A percentile compares a stretch with the other conserved stretches of the same genome.
Conservation (phyloP, 805 yeast genomes). For the Cyberlindnera americana region DNA sequence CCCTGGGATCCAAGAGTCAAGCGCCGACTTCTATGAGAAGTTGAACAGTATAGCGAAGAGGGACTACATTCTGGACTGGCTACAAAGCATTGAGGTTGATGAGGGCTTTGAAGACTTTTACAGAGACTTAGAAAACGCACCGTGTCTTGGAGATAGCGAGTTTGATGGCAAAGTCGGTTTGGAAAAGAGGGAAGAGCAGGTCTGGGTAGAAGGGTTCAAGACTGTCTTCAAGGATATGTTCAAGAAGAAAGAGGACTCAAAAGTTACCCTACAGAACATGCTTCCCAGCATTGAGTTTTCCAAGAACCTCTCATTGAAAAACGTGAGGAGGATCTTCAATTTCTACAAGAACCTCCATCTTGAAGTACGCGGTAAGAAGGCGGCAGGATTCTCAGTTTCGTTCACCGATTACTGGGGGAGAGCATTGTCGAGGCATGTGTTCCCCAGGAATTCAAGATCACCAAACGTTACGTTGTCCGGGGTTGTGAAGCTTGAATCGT, state of each 20-base stretch:
- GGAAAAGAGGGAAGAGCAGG: slow-evolving; percentile 17
- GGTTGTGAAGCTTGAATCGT: slow-evolving; percentile 35
- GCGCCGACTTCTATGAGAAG: slow-evolving; percentile 23
- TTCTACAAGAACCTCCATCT: slow-evolving; percentile 52
- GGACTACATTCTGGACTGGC: too few relatives aligned
- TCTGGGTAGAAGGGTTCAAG: slow-evolving; percentile 23
- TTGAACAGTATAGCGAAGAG: slow-evolving; percentile 19
- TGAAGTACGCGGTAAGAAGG: slow-evolving; percentile 50
- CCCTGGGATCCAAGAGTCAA: slow-evolving; percentile 18
- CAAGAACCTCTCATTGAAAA: slow-evolving; percentile 25
- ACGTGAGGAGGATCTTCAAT: slow-evolving; percentile 33
- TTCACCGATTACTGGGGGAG: slow-evolving; percentile 70
- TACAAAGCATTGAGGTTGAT: slow-evolving; percentile 4
- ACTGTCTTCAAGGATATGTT: slow-evolving; percentile 26
- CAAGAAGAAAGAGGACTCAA: slow-evolving; percentile 24
- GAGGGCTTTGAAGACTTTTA: slow-evolving; percentile 25
- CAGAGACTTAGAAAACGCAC: slow-evolving; percentile 17
- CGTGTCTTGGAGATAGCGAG: slow-evolving; percentile 9
- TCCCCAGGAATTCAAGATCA: slow-evolving; percentile 33
- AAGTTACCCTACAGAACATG: slow-evolving; percentile 13
- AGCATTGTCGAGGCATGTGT: slow-evolving; percentile 48
- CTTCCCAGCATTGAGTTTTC: slow-evolving; percentile 24
- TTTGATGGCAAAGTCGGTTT: neutral
- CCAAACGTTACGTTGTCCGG: slow-evolving; percentile 40
- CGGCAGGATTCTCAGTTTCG: slow-evolving; percentile 51